Evolutionary conservation across 1,284 basidiomycete species (phyloP).

Genomic region (Ustilago loliicola): DNA sequence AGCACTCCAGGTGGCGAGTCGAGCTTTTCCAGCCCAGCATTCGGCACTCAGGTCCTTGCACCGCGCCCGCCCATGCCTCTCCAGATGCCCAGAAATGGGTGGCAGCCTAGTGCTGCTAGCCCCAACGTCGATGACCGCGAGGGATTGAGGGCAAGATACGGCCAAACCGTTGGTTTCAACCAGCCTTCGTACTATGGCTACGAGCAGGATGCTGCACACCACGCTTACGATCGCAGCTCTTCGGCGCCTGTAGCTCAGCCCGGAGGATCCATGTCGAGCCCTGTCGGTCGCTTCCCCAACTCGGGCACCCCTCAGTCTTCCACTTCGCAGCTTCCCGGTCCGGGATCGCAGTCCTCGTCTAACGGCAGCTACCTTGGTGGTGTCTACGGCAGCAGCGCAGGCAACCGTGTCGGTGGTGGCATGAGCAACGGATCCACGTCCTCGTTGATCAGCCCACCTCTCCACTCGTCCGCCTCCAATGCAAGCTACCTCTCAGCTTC

Average conservation of each 20-base stretch:
- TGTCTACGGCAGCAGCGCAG: conserved; percentile 27
- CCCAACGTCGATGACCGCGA: conserved; percentile 45
- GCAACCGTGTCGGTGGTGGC: conserved; percentile 14
- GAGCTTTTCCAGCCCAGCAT: conserved; percentile 47
- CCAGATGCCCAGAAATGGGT: conserved; percentile 38
- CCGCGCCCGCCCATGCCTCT: conserved; percentile 48
- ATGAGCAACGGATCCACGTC: conserved; percentile 24
- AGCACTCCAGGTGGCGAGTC: conserved; percentile 41
- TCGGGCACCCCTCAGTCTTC: conserved; percentile 34
- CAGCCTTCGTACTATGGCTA: conserved; percentile 41
- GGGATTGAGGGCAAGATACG: conserved; percentile 33
- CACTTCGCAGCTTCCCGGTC: conserved; percentile 43
- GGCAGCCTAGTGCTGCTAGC: conserved; percentile 32
- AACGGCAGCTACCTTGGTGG: conserved; percentile 41
- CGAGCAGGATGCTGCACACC: conserved; percentile 44
- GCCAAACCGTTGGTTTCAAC: conserved; percentile 18
- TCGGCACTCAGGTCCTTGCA: conserved; percentile 30
- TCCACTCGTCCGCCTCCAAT: conserved; percentile 35
- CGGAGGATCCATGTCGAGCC: conserved; percentile 42
- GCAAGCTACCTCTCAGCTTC: conserved; percentile 43
- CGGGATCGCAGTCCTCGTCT: conserved; percentile 24
- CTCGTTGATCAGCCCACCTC: conserved; percentile 47
- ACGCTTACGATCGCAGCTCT: conserved; percentile 45
- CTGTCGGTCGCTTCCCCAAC: conserved; percentile 37
- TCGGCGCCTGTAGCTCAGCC: conserved; percentile 41